These are phyloP conservation scores for Isochrysis galbana DNA, from an alignment of 78 protist species.

Conservation along the genomic window DNA sequence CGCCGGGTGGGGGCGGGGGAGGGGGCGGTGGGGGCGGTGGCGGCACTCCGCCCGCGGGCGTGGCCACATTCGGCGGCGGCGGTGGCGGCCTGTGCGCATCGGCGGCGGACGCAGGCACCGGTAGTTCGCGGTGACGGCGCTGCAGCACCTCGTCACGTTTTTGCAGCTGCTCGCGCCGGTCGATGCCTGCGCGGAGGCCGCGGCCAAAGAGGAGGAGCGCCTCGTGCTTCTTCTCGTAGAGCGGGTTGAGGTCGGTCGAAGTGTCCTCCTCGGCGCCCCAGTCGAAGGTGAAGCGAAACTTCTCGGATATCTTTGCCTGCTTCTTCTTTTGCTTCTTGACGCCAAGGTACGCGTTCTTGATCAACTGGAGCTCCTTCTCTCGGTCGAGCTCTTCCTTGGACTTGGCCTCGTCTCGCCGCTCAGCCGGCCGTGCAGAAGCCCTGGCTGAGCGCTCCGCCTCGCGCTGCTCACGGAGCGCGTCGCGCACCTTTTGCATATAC, in stretches of 20 bases:
- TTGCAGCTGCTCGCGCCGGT: constrained; percentile 1
- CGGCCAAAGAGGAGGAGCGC: constrained; percentile 24
- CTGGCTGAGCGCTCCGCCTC: not conserved
- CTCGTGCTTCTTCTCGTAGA: constrained; percentile 21
- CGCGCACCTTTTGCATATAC: constrained; percentile 3
- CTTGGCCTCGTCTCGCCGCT: not conserved
- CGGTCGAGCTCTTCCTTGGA: not conserved
- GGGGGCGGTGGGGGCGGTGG: constrained; percentile 1
- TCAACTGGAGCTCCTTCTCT: constrained; percentile 22
- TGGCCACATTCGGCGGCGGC: not conserved
- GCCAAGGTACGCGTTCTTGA: constrained; percentile 3
- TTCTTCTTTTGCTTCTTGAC: not conserved
- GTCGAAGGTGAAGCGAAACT: constrained; percentile 2
- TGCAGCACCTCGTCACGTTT: not conserved
- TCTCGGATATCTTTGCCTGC: not conserved
- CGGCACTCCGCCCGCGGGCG: not conserved
- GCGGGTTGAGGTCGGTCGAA: constrained; percentile 1
- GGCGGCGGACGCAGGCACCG: not conserved
- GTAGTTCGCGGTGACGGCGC: not conserved
- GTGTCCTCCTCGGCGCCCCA: constrained; percentile 24
- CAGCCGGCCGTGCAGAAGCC: not conserved
- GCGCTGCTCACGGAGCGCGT: not conserved
- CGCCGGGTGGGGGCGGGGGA: too few species aligned
- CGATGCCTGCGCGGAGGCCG: constrained; percentile 27
- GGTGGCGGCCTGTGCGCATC: not conserved